Percentiles rank a stretch among this genome's conserved stretches.
These are phyloP conservation scores for Rhizomucor miehei DNA, from an alignment of 371 early-diverging fungal species.

Conservation along the genomic window DNA sequence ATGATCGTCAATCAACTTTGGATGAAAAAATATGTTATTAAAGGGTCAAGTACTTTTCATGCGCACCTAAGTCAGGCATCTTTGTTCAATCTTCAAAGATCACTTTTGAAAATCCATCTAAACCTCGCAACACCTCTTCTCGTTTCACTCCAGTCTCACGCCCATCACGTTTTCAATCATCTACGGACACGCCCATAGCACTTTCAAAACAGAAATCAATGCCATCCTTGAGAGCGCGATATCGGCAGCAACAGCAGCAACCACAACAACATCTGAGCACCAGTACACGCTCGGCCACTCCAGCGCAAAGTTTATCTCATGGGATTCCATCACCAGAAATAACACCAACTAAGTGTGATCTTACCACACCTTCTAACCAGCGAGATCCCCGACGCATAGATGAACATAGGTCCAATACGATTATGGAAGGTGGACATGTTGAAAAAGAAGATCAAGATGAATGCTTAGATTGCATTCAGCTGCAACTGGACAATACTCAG, in stretches of 20 bases:
- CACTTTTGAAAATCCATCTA: not conserved
- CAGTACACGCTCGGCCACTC: not conserved
- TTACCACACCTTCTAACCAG: not conserved
- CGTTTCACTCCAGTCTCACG: not conserved
- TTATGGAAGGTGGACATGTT: not conserved
- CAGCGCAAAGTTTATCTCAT: not conserved
- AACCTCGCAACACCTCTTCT: too few species aligned
- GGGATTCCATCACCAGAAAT: conserved; percentile 37
- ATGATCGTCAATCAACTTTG: not conserved
- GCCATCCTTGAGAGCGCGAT: not conserved
- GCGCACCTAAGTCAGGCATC: conserved; percentile 21
- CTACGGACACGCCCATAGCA: not conserved
- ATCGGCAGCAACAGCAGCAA: conserved; percentile 5
- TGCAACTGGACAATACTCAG: not conserved
- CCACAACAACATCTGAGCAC: conserved; percentile 2
- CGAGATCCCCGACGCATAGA: conserved; percentile 36
- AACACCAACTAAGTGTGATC: conserved; percentile 27
- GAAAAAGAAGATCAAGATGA: not conserved
- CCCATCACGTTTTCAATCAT: not conserved
- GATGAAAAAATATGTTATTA: conserved; percentile 1
- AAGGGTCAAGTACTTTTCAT: conserved; percentile 20
- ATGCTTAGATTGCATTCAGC: conserved; percentile 5
- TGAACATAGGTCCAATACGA: not conserved
- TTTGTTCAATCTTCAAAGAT: conserved; percentile 19
- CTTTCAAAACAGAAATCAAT: not conserved